Base-by-base conservation (phyloP, 2,329 filamentous ascomycete genomes). In the Cercospora citrullina region DNA sequence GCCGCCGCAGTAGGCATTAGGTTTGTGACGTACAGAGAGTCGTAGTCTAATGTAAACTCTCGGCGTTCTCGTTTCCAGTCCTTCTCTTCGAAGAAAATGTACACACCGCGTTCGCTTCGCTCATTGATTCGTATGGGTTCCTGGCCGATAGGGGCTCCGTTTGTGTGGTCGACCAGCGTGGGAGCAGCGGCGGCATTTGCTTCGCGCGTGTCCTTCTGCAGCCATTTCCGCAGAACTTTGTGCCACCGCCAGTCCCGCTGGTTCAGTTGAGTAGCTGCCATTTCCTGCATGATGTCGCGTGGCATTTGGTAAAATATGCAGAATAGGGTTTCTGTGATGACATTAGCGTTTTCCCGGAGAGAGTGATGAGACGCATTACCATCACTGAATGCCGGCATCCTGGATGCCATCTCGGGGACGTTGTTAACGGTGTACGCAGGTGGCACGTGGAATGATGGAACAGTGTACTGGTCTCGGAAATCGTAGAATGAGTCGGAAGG, bases 231-330 rank as follows among this genome's bases (percentile, higher is more conserved):
- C 21, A 85, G 79, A 64, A 83, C 79, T 72, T 82, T 86, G 77
- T 86, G 84, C 81, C 84, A 86, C 61, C 84, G 79, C 84, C 84
- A 86, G 69, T 84, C 83, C 33, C 83, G 81, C 33, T 79, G 79
- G 73, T 81, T 79, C 74, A 91, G 79, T 75, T 90, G 88, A 66
- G 85, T 83, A 7, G 88, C 88, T 5, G 88, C 88, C 57, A 89
- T 80, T 75, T 91, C 89, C 75, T 91, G 89, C 76, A 88, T 82
- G 65, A 89, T 84, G 74, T 90, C 88, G 67, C 87, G 82, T 14
- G 88, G 87, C 80, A 87, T 86, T 70, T 87, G 88, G 79, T 90
- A 91, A 82, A 91, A 91, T 68, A 90, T 89, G 75, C 87, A 88
- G 76, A 91, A 89, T 4, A 91, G 81, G 0, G 89, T 90, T 76